Evolutionary conservation across 2,329 filamentous ascomycete genomes (phyloP).

Genomic region (Penicillium olsonii): DNA sequence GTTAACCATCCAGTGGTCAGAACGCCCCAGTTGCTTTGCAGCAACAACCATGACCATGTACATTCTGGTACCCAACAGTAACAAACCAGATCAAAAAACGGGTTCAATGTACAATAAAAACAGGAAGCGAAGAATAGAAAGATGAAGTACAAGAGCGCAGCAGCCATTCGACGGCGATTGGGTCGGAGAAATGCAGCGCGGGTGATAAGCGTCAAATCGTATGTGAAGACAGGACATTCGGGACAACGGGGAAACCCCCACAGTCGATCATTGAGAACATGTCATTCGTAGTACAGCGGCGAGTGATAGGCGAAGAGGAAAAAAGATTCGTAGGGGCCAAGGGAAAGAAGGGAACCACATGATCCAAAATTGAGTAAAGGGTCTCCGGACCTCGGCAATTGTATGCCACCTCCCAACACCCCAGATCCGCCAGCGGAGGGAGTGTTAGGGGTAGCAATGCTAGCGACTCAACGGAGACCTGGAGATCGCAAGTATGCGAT

Average conservation of each 20-base stretch:
- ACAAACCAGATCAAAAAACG: conserved; percentile 3
- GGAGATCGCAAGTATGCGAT: background rate
- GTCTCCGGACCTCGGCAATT: conserved; percentile 19
- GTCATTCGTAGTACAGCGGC: background rate
- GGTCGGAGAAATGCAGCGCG: background rate
- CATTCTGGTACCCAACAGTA: conserved; percentile 12
- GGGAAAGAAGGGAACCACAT: conserved; percentile 3
- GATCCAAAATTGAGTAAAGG: conserved; percentile 2
- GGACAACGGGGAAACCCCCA: background rate
- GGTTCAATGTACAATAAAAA: conserved; percentile 9
- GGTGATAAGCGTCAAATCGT: background rate
- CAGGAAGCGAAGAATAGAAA: background rate
- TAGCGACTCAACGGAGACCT: background rate
- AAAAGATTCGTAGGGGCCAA: conserved; percentile 17
- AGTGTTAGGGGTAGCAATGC: background rate
- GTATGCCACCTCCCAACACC: background rate
- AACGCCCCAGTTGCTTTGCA: conserved; percentile 17
- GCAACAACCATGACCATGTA: conserved; percentile 16
- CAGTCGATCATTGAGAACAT: conserved; percentile 1
- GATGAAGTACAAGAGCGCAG: background rate
- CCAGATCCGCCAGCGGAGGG: conserved; percentile 8
- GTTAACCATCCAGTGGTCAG: conserved; percentile 1
- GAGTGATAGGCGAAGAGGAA: conserved; percentile 2
- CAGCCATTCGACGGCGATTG: background rate
- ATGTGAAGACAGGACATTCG: background rate